phyloP scores from a whole-genome alignment of 768 basidiomycete genomes.

The Panaeolus papilionaceus region DNA sequence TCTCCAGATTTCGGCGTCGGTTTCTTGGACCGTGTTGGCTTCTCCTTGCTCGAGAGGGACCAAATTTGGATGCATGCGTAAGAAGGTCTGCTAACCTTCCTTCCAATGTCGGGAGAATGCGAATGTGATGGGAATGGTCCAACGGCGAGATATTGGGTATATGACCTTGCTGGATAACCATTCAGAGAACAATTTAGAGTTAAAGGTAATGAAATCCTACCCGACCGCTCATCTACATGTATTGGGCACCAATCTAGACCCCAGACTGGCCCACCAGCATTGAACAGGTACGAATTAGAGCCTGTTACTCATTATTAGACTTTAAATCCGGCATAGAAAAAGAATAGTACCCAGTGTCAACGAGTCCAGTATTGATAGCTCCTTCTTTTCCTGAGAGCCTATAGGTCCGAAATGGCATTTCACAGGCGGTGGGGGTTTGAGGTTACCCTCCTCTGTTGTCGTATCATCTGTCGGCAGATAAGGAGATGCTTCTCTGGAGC shows the following conservation, averaged over 20 bases:
- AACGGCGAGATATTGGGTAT: slow-evolving; percentile 85
- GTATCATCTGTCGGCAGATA: slow-evolving; percentile 65
- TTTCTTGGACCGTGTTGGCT: slow-evolving; percentile 19
- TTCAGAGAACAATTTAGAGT: slow-evolving; percentile 8
- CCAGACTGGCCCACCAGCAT: slow-evolving; percentile 90
- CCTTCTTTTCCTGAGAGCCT: slow-evolving; percentile 52
- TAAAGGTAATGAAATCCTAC: slow-evolving; percentile 42
- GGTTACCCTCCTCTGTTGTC: slow-evolving; percentile 56
- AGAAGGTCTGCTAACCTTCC: slow-evolving; percentile 57
- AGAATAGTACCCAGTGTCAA: slow-evolving; percentile 56
- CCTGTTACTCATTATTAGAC: neutral
- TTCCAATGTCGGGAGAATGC: slow-evolving; percentile 71
- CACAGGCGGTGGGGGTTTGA: slow-evolving; percentile 59
- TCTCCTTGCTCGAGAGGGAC: slow-evolving; percentile 47
- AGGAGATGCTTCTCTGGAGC: slow-evolving; percentile 55
- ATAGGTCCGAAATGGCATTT: slow-evolving; percentile 73
- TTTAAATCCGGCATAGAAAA: slow-evolving; percentile 10
- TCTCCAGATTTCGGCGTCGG: slow-evolving; percentile 42
- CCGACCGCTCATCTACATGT: slow-evolving; percentile 56
- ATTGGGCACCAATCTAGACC: slow-evolving; percentile 94
- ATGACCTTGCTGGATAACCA: slow-evolving; percentile 48
- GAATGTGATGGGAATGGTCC: slow-evolving; percentile 71
- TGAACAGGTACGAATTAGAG: slow-evolving; percentile 63
- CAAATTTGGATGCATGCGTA: slow-evolving; percentile 88
- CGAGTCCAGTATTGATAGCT: slow-evolving; percentile 62